Conservation (phyloP, 2,329 filamentous ascomycete species). For the Phialophora chinensis region DNA sequence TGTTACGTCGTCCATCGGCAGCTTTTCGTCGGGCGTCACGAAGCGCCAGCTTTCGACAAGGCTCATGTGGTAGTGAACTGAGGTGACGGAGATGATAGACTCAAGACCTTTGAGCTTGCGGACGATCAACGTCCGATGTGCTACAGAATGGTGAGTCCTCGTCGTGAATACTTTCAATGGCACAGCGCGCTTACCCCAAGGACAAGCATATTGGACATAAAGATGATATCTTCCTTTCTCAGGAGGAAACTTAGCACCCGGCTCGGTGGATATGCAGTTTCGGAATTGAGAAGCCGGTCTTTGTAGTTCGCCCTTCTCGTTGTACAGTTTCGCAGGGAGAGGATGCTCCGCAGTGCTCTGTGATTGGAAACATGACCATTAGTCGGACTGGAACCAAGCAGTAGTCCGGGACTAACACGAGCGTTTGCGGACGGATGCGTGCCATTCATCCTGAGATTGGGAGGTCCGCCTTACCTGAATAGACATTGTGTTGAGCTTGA, state of each 20-base stretch:
- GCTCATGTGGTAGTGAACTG: constrained; percentile 76
- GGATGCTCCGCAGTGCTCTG: constrained; percentile 72
- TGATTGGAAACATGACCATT: neutral
- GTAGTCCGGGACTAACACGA: neutral
- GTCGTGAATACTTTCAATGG: neutral
- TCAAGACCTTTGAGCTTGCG: constrained; percentile 58
- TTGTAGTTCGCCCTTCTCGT: constrained; percentile 88
- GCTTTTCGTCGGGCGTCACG: constrained; percentile 62
- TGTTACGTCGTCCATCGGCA: constrained; percentile 58
- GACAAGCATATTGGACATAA: constrained; percentile 91
- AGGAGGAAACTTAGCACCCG: constrained; percentile 75
- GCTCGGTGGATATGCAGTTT: constrained; percentile 74
- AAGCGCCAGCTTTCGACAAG: constrained; percentile 74
- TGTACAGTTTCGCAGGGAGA: constrained; percentile 65
- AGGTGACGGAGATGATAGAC: constrained; percentile 64
- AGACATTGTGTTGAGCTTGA: constrained; percentile 6
- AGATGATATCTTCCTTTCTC: constrained; percentile 92
- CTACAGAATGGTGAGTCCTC: constrained; percentile 37
- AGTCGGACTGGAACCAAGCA: neutral
- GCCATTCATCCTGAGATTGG: neutral
- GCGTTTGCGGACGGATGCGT: neutral
- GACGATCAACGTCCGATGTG: constrained; percentile 57
- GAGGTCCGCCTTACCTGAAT: constrained; percentile 8
- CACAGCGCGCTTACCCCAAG: constrained; percentile 65
- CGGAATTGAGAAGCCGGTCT: constrained; percentile 82